Evolutionary conservation across 495 filamentous ascomycete genomes (phyloP), one percentile per base, ranked within the genome.

Genomic region (Lophiotrema nucula): DNA sequence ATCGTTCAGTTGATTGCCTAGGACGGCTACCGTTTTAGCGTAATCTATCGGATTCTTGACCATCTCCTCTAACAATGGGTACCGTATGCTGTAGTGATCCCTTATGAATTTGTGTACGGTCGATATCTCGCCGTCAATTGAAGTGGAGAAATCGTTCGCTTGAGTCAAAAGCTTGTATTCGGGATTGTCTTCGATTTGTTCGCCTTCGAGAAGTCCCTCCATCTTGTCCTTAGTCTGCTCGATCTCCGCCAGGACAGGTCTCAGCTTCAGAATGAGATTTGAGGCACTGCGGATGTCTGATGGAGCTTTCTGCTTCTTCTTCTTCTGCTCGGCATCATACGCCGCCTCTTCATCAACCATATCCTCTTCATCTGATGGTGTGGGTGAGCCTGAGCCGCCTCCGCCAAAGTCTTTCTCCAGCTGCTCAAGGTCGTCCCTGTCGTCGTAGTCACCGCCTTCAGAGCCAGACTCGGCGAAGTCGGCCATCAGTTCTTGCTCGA

Each of bases 41-140:
- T 97, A 98, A 66, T 97, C 90, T 58, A 98, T 78, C 4, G 93
- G 89, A 66, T 88, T 96, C 60, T 85, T 88, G 65, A 98, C 85
- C 33, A 98, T 82, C 16, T 88, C 91, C 73, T 97, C 93, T n/a
- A 98, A 81, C 73, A 97, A 92, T 4, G 92, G 92, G 64, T 97
- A 97, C 60, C 93, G 84, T 35, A 87, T 80, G 15, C 91, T 95
- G 73, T 97, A 98, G 73, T 97, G 90, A 65, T 98, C 93, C 63
- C 92, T 81, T 55, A 97, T 87, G 67, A 87, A 90, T 77, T 97
- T 97, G 77, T 97, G 95, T 51, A 97, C 88, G 12, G 92, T 85
- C 8, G 87, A 88, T 44, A 97, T 88, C 71, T 97, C 91, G 66
- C 88, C 88, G 54, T 93, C 90, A 49, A 96, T 97, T 47, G 83